A percentile compares a stretch with the other conserved stretches of the same genome.
Evolutionary conservation across 2,329 filamentous ascomycete genomes (phyloP).

Genomic region (Xylariaceae sp.): DNA sequence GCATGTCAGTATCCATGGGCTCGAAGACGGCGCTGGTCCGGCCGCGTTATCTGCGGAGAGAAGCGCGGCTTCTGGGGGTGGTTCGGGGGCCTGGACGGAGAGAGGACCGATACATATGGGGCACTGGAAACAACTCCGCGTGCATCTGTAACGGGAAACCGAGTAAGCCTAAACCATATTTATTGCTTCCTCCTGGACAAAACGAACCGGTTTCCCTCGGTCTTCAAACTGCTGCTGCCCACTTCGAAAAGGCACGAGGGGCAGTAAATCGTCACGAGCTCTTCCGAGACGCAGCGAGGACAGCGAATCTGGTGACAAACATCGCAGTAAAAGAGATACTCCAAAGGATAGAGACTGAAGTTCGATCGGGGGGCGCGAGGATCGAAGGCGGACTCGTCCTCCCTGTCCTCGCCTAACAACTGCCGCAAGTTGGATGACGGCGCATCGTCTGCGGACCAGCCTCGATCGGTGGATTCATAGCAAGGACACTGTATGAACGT

Average conservation of each 20-base stretch:
- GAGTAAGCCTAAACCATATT: neutral
- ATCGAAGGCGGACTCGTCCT: conserved; percentile 65
- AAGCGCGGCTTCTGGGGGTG: conserved; percentile 42
- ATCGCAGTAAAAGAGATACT: conserved; percentile 92
- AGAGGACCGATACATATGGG: conserved; percentile 81
- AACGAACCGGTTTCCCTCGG: conserved; percentile 81
- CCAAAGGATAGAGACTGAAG: conserved; percentile 87
- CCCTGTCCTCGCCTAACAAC: conserved; percentile 41
- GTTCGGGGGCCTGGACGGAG: conserved; percentile 65
- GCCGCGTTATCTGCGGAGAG: conserved; percentile 40
- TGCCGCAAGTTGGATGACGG: conserved; percentile 21
- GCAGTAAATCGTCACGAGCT: conserved; percentile 93
- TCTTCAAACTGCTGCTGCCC: conserved; percentile 84
- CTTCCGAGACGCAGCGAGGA: conserved; percentile 83
- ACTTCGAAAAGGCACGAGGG: conserved; percentile 95
- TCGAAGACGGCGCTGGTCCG: conserved; percentile 31
- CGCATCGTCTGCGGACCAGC: conserved; percentile 31
- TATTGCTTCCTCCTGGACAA: neutral
- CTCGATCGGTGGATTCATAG: conserved; percentile 25
- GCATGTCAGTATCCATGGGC: conserved; percentile 75
- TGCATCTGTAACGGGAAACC: conserved; percentile 56
- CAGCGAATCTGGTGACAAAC: conserved; percentile 97
- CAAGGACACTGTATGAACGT: conserved; percentile 64
- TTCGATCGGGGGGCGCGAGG: conserved; percentile 78
- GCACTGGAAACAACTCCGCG: conserved; percentile 92